Evolutionary conservation across 2,329 filamentous ascomycete species (phyloP).

Genomic region (Falciphora oryzae): DNA sequence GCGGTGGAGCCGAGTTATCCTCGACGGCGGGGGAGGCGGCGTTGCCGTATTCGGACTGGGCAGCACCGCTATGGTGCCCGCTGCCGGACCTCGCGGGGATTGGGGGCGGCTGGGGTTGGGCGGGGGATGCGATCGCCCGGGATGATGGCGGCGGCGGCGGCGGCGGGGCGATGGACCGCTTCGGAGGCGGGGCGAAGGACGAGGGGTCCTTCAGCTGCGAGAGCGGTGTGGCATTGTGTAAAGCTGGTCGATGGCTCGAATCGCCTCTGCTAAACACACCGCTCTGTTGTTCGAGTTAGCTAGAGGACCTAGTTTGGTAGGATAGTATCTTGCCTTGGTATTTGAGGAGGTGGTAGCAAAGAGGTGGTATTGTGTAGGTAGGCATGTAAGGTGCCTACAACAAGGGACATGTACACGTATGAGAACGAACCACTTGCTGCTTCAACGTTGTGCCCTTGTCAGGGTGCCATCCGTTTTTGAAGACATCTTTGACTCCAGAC

Average conservation of each 20-base stretch:
- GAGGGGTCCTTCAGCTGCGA: constrained; percentile 67
- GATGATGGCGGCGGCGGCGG: constrained; percentile 15
- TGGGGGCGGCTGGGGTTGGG: not conserved
- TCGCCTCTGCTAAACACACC: constrained; percentile 38
- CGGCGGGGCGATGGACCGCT: constrained; percentile 34
- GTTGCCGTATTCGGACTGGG: constrained; percentile 14
- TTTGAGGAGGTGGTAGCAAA: not conserved
- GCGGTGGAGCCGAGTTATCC: constrained; percentile 38
- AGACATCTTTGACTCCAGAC: constrained; percentile 29
- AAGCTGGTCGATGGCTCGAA: not conserved
- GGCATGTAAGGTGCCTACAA: not conserved
- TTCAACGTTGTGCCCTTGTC: constrained; percentile 39
- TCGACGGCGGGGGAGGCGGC: constrained; percentile 20
- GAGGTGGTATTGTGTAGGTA: not conserved
- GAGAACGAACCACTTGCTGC: constrained; percentile 39
- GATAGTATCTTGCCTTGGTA: not conserved
- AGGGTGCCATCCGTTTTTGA: constrained; percentile 49
- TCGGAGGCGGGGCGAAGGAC: constrained; percentile 77
- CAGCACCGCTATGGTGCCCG: not conserved
- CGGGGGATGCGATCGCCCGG: constrained; percentile 7
- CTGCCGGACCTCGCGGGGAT: constrained; percentile 13
- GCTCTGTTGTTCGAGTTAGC: constrained; percentile 29
- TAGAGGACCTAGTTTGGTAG: constrained; percentile 2
- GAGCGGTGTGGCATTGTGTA: constrained; percentile 48
- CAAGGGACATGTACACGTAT: not conserved